Percentiles rank a stretch among this genome's conserved stretches.
phyloP scores from a whole-genome alignment of 495 filamentous ascomycete species.

The Daldinia grandis region DNA sequence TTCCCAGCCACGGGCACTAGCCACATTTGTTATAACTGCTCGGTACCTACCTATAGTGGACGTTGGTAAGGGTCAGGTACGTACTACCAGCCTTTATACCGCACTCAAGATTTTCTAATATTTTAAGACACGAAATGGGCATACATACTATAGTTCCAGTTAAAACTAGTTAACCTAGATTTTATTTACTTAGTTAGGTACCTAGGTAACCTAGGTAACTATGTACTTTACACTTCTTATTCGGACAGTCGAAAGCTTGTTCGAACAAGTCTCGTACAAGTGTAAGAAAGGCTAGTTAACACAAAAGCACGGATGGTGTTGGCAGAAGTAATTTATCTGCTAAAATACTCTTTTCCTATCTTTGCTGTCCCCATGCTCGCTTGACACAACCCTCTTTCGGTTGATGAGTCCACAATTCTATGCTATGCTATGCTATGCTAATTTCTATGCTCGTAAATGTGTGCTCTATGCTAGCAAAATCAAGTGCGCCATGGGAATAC shows the following conservation, averaged over 20 bases:
- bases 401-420: not conserved
- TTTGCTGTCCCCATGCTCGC: not conserved
- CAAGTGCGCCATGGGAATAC: constrained; percentile 2
- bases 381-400: not conserved
- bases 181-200: too few species aligned
- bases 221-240: too few species aligned
- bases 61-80: not conserved
- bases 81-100: not conserved
- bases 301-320: not conserved
- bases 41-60: too few species aligned
- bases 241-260: not conserved
- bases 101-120: too few species aligned
- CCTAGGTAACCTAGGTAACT: too few species aligned
- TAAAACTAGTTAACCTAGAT: too few species aligned
- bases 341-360: not conserved
- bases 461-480: constrained; percentile 1
- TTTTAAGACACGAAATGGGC: too few species aligned
- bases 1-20: not conserved
- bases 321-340: not conserved
- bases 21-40: not conserved
- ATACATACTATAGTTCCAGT: too few species aligned
- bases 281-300: not conserved
- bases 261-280: not conserved
- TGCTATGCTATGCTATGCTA: not conserved
- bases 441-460: not conserved